Evolutionary conservation across 371 early-diverging fungal species (phyloP), one percentile per base, ranked within the genome.

Genomic region (Mucor saturninus): DNA sequence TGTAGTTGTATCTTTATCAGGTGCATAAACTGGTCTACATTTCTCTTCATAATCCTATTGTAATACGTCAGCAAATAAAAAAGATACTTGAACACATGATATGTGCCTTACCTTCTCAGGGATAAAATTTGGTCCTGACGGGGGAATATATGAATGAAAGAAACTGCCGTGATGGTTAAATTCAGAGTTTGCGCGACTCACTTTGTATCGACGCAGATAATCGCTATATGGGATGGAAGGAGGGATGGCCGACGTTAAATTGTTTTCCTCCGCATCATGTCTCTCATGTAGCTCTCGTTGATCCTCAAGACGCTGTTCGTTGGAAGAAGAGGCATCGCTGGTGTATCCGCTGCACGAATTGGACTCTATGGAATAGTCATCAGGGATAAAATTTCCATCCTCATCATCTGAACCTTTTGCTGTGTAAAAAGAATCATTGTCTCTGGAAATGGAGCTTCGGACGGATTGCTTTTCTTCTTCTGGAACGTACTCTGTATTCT

Each of bases 181-280:
- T n/a, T 65, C 48, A n/a, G 65, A 14, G 13, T 72, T 66, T 13
- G 74, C 68, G n/a, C 77, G 61, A 21, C 74, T 67, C n/a, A 85
- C 71, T 30, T 72, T 66, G 58, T 80, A 89, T 30, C 89, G 64
- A 52, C 82, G 80, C 7, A 90, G 78, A 50, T 89, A 90, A 31
- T 76, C 81, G 45, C 89, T 86, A 54, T 90, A 90, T 5, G 89
- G 89, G 67, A 90, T 90, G 6, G 90, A 88, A 32, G 84, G 80
- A 29, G 86, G 81, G 14, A 77, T 72, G 2, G 81, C 68, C 10
- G 73, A 46, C 21, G 50, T 49, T 2, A 62, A 15, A 11, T 65
- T 42, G 4, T 54, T 57, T 48, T 65, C 21, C 21, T 21, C 59
- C 21, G 31, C 46, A 4, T 21, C 21, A 46, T 21, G 5, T 46